These are phyloP conservation scores for Papiliotrema laurentii DNA, from an alignment of 1,284 basidiomycete species.

Conservation along the genomic window DNA sequence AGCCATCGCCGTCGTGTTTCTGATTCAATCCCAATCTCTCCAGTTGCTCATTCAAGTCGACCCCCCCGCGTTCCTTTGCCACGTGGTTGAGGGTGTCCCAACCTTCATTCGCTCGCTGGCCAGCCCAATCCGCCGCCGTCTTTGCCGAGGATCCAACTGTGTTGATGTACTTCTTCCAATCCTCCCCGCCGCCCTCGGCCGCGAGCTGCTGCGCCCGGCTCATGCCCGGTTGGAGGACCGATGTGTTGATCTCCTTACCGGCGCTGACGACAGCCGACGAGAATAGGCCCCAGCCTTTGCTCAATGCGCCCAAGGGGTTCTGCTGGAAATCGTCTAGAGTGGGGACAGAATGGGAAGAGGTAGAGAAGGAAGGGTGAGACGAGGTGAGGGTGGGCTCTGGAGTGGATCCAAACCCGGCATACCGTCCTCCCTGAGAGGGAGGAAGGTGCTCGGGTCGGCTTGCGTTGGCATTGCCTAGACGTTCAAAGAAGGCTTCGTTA, in stretches of 20 bases:
- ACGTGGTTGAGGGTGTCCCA: conserved; percentile 43
- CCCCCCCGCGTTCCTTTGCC: conserved; percentile 38
- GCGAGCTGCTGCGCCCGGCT: conserved; percentile 28
- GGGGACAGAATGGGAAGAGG: conserved; percentile 42
- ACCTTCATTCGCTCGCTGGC: conserved; percentile 36
- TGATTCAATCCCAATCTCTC: conserved; percentile 34
- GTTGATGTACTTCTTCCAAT: conserved; percentile 34
- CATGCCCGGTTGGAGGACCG: conserved; percentile 46
- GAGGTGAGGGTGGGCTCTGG: conserved; percentile 20
- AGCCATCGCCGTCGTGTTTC: conserved; percentile 10
- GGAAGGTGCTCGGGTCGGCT: conserved; percentile 41
- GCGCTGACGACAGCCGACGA: conserved; percentile 41
- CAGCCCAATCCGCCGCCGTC: conserved; percentile 33
- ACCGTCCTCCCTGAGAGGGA: conserved; percentile 47
- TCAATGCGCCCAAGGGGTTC: conserved; percentile 42
- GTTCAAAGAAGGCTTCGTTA: conserved; percentile 48
- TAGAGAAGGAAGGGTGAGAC: conserved; percentile 36
- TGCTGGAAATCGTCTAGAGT: conserved; percentile 44
- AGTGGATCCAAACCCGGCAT: conserved; percentile 45
- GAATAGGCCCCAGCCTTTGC: conserved; percentile 49
- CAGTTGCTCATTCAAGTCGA: conserved; percentile 46
- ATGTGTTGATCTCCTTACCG: conserved; percentile 40
- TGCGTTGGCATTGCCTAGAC: conserved; percentile 43
- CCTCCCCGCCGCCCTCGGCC: conserved; percentile 18
- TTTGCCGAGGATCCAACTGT: conserved; percentile 24